These are phyloP conservation scores for Apiospora marii DNA, from an alignment of 2,329 filamentous ascomycete species.

Conservation along the genomic window DNA sequence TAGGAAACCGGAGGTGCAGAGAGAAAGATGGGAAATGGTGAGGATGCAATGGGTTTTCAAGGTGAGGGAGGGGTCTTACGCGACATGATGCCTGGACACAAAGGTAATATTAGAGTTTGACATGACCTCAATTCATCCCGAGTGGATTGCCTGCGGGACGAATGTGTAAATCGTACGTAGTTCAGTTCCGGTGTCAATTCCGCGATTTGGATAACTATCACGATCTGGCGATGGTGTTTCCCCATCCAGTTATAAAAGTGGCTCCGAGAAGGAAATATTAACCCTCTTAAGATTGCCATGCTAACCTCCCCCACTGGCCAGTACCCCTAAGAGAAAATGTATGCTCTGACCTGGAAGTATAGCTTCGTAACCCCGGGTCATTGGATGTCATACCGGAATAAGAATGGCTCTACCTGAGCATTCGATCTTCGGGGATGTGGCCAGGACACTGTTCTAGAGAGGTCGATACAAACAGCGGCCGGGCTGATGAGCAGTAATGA, in stretches of 20 bases:
- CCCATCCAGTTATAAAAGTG: background rate
- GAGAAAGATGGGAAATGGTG: background rate
- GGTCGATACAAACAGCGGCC: too few relatives aligned
- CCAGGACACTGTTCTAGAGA: too few relatives aligned
- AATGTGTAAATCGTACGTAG: background rate
- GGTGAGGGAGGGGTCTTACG: background rate
- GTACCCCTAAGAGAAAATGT: background rate
- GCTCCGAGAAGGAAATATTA: background rate
- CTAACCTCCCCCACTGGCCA: background rate
- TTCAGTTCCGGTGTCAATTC: background rate
- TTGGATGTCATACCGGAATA: background rate
- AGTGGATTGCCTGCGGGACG: background rate
- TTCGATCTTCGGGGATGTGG: too few relatives aligned
- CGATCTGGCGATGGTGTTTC: background rate
- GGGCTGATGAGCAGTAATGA: too few relatives aligned
- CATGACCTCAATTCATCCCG: background rate
- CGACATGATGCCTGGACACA: background rate
- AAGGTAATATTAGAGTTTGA: conserved; percentile 10
- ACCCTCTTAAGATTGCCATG: background rate
- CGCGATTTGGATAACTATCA: background rate
- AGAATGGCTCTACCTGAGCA: too few relatives aligned
- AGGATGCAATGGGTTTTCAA: background rate
- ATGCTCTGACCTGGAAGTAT: background rate
- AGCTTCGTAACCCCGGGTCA: background rate
- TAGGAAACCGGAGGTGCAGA: background rate